Evolutionary conservation across 768 basidiomycete genomes (phyloP), one percentile per base, ranked within the genome.

Genomic region (Dioszegia hungarica): DNA sequence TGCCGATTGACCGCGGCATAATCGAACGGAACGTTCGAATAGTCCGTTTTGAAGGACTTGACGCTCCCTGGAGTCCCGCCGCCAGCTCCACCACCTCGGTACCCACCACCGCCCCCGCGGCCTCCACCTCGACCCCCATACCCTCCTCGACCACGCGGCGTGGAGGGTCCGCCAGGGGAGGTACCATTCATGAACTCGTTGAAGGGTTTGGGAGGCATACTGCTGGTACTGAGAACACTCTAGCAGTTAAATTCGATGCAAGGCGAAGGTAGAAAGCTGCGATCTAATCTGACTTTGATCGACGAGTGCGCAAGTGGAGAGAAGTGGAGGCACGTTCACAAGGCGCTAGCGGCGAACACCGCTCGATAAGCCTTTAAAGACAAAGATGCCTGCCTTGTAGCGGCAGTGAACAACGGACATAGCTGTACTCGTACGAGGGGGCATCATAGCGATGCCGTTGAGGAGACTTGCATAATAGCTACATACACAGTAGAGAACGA

Each of bases 1-100:
- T 70, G 66, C 15, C 36, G 61, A 25, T 68, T 65, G 43, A 73
- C 54, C 20, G n/a, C 46, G 0, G 60, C 49, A 54, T 73, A 73
- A 39, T 70, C 59, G 38, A 69, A 67, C 0, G 54, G 53, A 19
- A 73, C 62, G 40, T 65, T 62, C 2, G 54, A 45, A 47, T 70
- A 73, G 39, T 73, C 71, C 1, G 61, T 45, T 37, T 59, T 64
- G 44, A 58, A 63, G 27, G 44, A 59, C 49, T 51, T 51, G 19
- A 24, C 49, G 12, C 49, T 29, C 1, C 49, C 49, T 14, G 29
- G 37, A 3, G 27, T 29, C 20, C 49, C 49, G 15, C 57, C 36
- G 10, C 64, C 64, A 34, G 53, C 20, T 14, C 59, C 59, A n/a
- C 55, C 56, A n/a, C 55, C 56, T 12, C 51, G 10, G 12, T 12